These are phyloP conservation scores for Babesia ovis DNA, from an alignment of 169 alveolate genomes.

Conservation along the genomic window DNA sequence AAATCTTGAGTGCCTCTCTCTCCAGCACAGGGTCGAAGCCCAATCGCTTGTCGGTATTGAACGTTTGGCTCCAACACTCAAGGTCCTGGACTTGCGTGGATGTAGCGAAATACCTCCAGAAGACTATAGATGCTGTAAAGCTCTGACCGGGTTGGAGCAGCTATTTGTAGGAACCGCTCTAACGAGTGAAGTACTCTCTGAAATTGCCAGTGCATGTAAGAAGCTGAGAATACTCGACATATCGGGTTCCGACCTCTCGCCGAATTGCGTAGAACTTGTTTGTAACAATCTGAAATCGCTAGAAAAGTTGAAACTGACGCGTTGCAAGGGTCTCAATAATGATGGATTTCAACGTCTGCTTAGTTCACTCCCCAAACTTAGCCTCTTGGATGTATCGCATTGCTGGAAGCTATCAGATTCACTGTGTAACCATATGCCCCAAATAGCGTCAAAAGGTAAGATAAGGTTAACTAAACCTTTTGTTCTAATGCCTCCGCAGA, in stretches of 20 bases:
- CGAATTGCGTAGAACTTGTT: constrained; percentile 19
- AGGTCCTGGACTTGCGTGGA: constrained; percentile 49
- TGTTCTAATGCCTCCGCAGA: background rate
- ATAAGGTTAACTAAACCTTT: background rate
- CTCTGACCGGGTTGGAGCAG: constrained; percentile 24
- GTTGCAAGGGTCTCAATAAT: constrained; percentile 49
- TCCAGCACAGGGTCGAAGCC: constrained; percentile 19
- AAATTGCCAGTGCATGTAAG: constrained; percentile 30
- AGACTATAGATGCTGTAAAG: constrained; percentile 20
- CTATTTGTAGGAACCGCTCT: constrained; percentile 30
- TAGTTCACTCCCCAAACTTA: constrained; percentile 23
- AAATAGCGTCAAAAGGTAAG: constrained; percentile 24
- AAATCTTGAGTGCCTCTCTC: constrained; percentile 23
- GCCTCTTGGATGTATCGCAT: constrained; percentile 62
- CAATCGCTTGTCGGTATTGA: constrained; percentile 17
- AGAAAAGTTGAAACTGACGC: constrained; percentile 42
- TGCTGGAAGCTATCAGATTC: constrained; percentile 67
- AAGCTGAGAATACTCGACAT: constrained; percentile 44
- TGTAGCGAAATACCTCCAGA: constrained; percentile 36
- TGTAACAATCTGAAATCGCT: constrained; percentile 27
- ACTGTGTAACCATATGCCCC: constrained; percentile 4
- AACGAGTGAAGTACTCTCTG: background rate
- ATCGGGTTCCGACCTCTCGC: constrained; percentile 44
- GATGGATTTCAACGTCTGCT: constrained; percentile 16
- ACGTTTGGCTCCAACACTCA: constrained; percentile 19